A percentile compares a stretch with the other conserved stretches of the same genome.
Conservation (phyloP, 2,329 filamentous ascomycete genomes). For the Venturia oleaginea region DNA sequence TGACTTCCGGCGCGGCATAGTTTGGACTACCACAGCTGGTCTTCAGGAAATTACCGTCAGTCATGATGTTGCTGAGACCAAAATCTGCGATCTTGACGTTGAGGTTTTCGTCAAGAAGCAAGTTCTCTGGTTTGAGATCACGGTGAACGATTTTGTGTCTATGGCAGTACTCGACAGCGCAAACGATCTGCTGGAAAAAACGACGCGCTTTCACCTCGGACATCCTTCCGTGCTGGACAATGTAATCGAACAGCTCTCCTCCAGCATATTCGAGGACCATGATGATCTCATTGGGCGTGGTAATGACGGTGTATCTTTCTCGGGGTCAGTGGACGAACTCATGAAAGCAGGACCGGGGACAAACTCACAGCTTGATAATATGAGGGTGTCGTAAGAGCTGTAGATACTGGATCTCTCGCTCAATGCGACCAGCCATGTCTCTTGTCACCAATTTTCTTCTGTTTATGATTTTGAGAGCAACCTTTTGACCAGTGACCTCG, state of each 20-base stretch:
- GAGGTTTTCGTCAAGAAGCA: conserved; percentile 86
- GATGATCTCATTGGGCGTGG: conserved; percentile 87
- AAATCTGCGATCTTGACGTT: conserved; percentile 99
- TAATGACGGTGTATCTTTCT: conserved; percentile 85
- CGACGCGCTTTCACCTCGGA: conserved; percentile 86
- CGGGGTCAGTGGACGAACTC: not conserved
- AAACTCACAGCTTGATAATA: conserved; percentile 88
- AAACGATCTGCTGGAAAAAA: conserved; percentile 99
- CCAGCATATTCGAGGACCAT: conserved; percentile 99
- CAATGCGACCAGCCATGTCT: conserved; percentile 96
- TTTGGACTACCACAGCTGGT: conserved; percentile 98
- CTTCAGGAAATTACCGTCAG: conserved; percentile 96
- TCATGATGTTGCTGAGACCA: conserved; percentile 99
- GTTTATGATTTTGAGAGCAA: conserved; percentile 95
- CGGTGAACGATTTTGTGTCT: conserved; percentile 98
- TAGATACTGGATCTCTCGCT: conserved; percentile 96
- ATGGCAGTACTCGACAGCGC: conserved; percentile 97
- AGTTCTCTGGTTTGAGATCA: conserved; percentile 93
- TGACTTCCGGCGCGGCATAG: conserved; percentile 95
- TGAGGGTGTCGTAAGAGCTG: conserved; percentile 92
- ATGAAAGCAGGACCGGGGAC: not conserved
- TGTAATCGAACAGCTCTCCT: conserved; percentile 91
- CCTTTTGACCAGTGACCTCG: conserved; percentile 84
- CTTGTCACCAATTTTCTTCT: conserved; percentile 91
- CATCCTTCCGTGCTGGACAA: conserved; percentile 88